These are phyloP conservation scores for Herpetospermum pedunculosum DNA, from an alignment of 306 rosid genomes.

Conservation along the genomic window DNA sequence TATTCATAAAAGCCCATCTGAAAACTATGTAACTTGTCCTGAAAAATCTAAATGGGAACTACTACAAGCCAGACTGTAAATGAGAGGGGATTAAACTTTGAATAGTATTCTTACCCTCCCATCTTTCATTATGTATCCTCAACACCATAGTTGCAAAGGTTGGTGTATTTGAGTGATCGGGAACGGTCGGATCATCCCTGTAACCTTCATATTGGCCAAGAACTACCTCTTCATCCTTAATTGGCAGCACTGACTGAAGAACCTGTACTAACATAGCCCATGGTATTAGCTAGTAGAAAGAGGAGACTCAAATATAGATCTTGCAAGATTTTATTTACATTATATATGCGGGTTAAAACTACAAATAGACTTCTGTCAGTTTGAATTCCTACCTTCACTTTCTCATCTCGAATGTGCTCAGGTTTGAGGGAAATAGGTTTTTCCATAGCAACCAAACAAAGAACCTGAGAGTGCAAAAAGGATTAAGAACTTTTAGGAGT, in stretches of 20 bases:
- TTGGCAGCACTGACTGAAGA: constrained; percentile 82
- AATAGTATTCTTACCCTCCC: constrained; percentile 60
- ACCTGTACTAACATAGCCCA: constrained; percentile 36
- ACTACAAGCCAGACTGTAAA: background rate
- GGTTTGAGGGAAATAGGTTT: constrained; percentile 88
- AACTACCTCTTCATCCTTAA: constrained; percentile 72
- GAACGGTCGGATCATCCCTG: constrained; percentile 91
- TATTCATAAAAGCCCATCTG: background rate
- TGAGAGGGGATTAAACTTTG: background rate
- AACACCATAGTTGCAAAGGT: constrained; percentile 80
- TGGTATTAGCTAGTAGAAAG: background rate
- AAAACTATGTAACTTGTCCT: background rate
- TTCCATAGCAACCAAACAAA: constrained; percentile 96
- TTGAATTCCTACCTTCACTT: constrained; percentile 65
- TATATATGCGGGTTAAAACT: background rate
- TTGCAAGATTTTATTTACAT: background rate
- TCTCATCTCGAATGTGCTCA: constrained; percentile 92
- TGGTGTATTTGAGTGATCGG: constrained; percentile 85
- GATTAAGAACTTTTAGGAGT: background rate
- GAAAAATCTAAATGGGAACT: background rate
- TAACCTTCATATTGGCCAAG: constrained; percentile 97
- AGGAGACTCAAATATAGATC: background rate
- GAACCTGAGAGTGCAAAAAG: constrained; percentile 40
- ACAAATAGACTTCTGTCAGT: background rate
- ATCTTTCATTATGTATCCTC: constrained; percentile 88